Evolutionary conservation across 768 basidiomycete genomes (phyloP).

Genomic region (Lentinula detonsa): DNA sequence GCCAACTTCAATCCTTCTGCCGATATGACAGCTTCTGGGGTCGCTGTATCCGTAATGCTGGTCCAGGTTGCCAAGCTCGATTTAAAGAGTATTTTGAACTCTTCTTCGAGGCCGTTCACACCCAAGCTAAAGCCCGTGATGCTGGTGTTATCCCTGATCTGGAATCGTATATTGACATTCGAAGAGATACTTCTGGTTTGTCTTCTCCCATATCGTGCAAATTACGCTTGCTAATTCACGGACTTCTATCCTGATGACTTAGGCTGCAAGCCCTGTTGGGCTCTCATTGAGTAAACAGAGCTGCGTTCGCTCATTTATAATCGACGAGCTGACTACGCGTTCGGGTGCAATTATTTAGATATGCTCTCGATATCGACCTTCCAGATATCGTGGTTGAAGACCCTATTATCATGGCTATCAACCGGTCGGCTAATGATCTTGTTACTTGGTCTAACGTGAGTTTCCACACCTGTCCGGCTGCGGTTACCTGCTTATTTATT

Average conservation of each 20-base stretch:
- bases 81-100: slow-evolving; percentile 65
- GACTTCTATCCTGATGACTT: neutral
- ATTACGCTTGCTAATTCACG: neutral
- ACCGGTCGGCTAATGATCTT: slow-evolving; percentile 68
- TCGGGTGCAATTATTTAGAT: slow-evolving; percentile 24
- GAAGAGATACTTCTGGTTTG: slow-evolving; percentile 66
- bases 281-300: slow-evolving; percentile 55
- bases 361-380: slow-evolving; percentile 61
- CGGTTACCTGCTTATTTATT: slow-evolving; percentile 1
- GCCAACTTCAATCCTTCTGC: slow-evolving; percentile 5
- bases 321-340: too few species aligned
- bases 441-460: slow-evolving; percentile 82
- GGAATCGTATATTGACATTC: slow-evolving; percentile 65
- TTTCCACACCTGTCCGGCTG: slow-evolving; percentile 5
- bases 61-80: slow-evolving; percentile 54
- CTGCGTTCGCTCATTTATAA: neutral
- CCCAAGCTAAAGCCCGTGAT: slow-evolving; percentile 55
- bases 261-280: slow-evolving; percentile 72
- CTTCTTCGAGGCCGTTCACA: slow-evolving; percentile 64
- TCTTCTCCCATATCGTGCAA: neutral
- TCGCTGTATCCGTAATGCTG: slow-evolving; percentile 52
- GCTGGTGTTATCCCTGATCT: slow-evolving; percentile 55
- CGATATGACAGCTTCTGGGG: slow-evolving; percentile 53
- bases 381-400: slow-evolving; percentile 68
- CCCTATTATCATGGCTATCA: slow-evolving; percentile 53